A percentile compares a stretch with the other conserved stretches of the same genome.
Conservation (phyloP, 768 basidiomycete genomes). For the Suillus brevipes region DNA sequence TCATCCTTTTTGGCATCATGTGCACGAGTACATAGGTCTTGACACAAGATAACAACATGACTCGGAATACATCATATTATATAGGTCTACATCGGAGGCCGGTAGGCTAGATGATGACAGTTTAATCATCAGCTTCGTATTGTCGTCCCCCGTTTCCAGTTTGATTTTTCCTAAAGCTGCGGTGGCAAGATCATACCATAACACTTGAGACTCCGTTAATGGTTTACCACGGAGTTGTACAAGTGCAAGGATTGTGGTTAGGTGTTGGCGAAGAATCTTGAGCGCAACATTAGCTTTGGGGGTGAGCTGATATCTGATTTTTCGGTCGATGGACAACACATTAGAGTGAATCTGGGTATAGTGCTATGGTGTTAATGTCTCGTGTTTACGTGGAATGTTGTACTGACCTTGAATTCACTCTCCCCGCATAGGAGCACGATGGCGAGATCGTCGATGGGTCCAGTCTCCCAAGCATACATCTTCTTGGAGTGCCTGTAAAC, state of each 20-base stretch:
- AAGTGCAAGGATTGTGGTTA: constrained; percentile 59
- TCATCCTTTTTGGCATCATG: background rate
- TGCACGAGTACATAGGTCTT: constrained; percentile 1
- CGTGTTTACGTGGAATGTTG: background rate
- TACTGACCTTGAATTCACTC: constrained; percentile 76
- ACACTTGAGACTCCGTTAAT: constrained; percentile 55
- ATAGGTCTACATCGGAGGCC: background rate
- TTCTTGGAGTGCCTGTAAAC: constrained; percentile 84
- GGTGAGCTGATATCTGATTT: constrained; percentile 68
- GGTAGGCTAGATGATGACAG: background rate
- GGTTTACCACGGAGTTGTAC: constrained; percentile 65
- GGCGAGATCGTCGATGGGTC: constrained; percentile 82
- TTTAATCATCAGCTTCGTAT: constrained; percentile 19
- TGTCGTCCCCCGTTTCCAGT: constrained; percentile 30
- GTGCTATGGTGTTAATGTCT: constrained; percentile 6
- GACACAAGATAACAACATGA: background rate
- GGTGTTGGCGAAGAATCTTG: constrained; percentile 70
- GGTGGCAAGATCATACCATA: constrained; percentile 76
- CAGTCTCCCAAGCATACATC: constrained; percentile 91
- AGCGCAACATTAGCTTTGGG: constrained; percentile 79
- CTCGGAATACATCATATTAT: background rate
- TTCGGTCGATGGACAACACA: constrained; percentile 79
- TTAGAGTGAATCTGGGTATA: constrained; percentile 63
- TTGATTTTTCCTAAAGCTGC: constrained; percentile 57
- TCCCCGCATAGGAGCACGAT: constrained; percentile 88